Evolutionary conservation across 208 protist species (phyloP).

Genomic region (Blastocrithidia nonstop): DNA sequence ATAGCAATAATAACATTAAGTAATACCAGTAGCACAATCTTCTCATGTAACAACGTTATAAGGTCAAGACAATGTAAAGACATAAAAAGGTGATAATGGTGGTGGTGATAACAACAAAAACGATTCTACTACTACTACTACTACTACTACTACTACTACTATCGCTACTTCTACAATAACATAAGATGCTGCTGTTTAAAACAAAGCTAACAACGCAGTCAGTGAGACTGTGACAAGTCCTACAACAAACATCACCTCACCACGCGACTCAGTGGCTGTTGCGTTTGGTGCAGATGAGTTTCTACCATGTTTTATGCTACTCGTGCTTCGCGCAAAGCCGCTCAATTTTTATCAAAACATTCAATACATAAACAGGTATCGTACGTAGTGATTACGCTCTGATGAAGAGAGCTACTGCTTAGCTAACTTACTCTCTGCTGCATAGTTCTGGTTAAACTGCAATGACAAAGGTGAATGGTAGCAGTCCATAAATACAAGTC

Average conservation of each 20-base stretch:
- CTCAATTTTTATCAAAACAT: slow-evolving; percentile 60
- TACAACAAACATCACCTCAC: not conserved
- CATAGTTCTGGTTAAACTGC: slow-evolving; percentile 47
- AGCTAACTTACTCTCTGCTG: slow-evolving; percentile 35
- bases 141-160: no score
- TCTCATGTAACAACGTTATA: not conserved
- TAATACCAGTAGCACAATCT: not conserved
- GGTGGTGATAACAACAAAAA: not conserved
- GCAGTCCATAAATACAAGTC: not conserved
- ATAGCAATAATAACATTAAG: not conserved
- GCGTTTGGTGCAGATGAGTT: slow-evolving; percentile 68
- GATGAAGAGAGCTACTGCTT: slow-evolving; percentile 64
- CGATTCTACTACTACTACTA: no score
- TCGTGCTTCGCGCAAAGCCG: slow-evolving; percentile 50
- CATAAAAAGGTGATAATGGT: not conserved
- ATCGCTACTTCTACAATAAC: no score
- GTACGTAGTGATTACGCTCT: slow-evolving; percentile 14
- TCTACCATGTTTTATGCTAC: slow-evolving; percentile 66
- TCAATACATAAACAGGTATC: slow-evolving; percentile 45
- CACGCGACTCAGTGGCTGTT: slow-evolving; percentile 1
- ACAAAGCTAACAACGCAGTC: no score
- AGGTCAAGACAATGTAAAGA: not conserved
- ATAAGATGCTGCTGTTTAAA: no score
- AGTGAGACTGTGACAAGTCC: no score
- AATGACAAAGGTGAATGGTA: slow-evolving; percentile 7